Evolutionary conservation across 2,329 filamentous ascomycete genomes (phyloP), one percentile per base, ranked within the genome.

Genomic region (Laburnicola sp.): DNA sequence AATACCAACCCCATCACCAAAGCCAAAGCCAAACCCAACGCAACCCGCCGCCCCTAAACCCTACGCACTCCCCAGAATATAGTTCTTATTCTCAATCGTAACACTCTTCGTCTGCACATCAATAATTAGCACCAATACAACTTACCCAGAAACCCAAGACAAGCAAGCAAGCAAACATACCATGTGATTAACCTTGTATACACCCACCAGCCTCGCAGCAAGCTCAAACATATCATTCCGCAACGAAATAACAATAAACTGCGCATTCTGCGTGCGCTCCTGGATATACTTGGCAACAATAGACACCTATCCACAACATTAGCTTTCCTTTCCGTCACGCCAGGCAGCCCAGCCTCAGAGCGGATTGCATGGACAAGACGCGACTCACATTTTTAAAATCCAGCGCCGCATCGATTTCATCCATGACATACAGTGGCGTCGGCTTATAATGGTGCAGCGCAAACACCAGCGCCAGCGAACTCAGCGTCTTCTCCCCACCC

Each of bases 141-240:
- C 2, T 23, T 28, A 31, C 16, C 16, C 16, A 16, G 16, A 16
- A 16, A 16, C 16, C 16, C 16, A 16, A 16, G 16, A 16, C 16
- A 35, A 5, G 21, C 30, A 30, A 35, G 16, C 40, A 44, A 43
- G 9, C 30, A 32, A 28, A 63, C 78, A 68, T 68, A 82, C 80
- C 85, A 97, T 99, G 75, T 99, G 93, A 75, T 96, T 97, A 72
- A 99, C 94, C 80, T 99, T 99, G 80, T 99, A 99, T 49, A 99
- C 94, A 62, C 95, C 95, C 10, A 99, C 91, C 53, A 99, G 82
- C 49, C 95, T 84, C 51, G 91, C 86, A n/a, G 95, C 93, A 57
- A 99, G 85, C 80, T 99, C 94, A 75, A 99, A 99, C 94, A 99
- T 99, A 79, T 99, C 99, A 76, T 99, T 99, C 66, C 94, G 83